Conservation (phyloP, 2,329 filamentous ascomycete genomes). For the Fusarium xylarioides region DNA sequence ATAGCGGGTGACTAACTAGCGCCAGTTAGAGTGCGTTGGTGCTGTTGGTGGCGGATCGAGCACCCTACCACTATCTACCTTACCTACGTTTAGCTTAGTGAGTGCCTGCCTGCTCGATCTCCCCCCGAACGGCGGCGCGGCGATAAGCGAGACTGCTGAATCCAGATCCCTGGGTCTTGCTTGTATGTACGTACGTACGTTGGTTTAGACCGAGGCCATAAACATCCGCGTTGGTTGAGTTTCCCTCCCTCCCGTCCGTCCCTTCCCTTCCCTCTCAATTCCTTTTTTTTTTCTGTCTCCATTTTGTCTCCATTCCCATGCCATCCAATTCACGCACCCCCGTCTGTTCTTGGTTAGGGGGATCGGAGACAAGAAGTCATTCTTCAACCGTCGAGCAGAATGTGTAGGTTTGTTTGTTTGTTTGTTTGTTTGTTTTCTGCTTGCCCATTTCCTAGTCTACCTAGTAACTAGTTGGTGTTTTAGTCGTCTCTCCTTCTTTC, state of each 20-base stretch:
- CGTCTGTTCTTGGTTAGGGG: conserved; percentile 14
- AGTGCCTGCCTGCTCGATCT: conserved; percentile 16
- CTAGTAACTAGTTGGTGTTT: neutral
- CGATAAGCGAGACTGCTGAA: conserved; percentile 47
- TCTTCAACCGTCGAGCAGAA: conserved; percentile 18
- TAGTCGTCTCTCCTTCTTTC: neutral
- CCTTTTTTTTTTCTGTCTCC: neutral
- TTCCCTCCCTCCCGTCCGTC: conserved; percentile 21
- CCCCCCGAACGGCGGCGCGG: conserved; percentile 40
- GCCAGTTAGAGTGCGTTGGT: neutral
- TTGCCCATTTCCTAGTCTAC: neutral
- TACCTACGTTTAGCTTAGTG: neutral
- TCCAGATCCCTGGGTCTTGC: conserved; percentile 46
- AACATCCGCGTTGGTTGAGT: conserved; percentile 17
- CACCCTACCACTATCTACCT: neutral
- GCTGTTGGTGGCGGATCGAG: conserved; percentile 20
- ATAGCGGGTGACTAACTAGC: conserved; percentile 17
- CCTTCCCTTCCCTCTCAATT: neutral
- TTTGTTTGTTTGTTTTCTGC: neutral
- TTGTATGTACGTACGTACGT: neutral
- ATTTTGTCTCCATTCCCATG: neutral
- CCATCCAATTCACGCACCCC: conserved; percentile 7
- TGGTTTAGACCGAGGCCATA: neutral
- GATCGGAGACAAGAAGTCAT: neutral
- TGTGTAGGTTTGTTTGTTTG: conserved; percentile 13